Conservation (phyloP, 2,329 filamentous ascomycete species). For the Pseudocercospora fijiensis region DNA sequence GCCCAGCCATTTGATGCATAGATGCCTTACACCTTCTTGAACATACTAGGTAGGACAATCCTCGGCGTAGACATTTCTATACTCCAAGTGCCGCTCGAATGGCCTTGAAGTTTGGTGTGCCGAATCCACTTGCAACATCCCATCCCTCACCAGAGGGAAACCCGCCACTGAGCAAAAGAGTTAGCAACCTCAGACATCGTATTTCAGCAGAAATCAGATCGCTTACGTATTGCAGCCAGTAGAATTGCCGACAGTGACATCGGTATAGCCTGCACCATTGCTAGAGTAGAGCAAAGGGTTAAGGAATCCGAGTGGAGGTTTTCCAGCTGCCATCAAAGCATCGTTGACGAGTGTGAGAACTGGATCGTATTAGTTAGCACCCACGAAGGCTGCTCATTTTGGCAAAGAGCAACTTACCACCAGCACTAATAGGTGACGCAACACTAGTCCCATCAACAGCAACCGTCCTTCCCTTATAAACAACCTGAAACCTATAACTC, state of each 20-base stretch:
- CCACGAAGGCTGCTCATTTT: not conserved
- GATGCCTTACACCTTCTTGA: not conserved
- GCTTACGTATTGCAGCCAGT: conserved; percentile 38
- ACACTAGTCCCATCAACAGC: conserved; percentile 53
- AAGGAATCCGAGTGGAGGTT: conserved; percentile 56
- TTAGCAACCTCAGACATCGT: not conserved
- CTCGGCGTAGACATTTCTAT: not conserved
- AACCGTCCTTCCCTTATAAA: conserved; percentile 47
- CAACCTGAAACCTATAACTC: conserved; percentile 51
- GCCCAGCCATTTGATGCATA: not conserved
- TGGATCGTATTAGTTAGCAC: conserved; percentile 39
- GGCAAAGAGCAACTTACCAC: conserved; percentile 20
- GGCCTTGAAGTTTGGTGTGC: conserved; percentile 31
- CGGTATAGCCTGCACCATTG: conserved; percentile 52
- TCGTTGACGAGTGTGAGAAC: conserved; percentile 62
- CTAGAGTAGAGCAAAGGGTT: conserved; percentile 60
- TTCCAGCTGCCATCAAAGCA: conserved; percentile 53
- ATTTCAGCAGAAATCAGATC: no score
- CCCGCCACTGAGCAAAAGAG: conserved; percentile 9
- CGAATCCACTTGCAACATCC: conserved; percentile 32
- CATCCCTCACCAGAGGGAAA: conserved; percentile 30
- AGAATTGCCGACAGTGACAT: conserved; percentile 45
- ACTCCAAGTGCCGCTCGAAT: conserved; percentile 17
- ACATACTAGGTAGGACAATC: no score
- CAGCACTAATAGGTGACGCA: conserved; percentile 59